These are phyloP conservation scores for Phoma sp. DNA, from an alignment of 2,329 filamentous ascomycete genomes.

Conservation along the genomic window DNA sequence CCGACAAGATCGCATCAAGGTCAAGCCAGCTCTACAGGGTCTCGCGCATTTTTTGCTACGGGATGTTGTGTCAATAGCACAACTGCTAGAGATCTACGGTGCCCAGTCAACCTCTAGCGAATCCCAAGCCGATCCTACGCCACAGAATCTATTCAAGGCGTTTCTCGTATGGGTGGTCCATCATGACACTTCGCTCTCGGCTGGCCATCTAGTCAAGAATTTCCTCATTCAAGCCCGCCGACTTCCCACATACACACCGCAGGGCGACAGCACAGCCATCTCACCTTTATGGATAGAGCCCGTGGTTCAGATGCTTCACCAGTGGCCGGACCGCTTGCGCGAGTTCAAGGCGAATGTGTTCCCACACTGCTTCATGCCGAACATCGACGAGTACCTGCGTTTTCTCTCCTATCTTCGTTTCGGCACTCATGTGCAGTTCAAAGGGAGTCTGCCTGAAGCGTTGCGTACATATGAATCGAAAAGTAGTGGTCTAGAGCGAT, in stretches of 20 bases:
- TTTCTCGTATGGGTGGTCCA: slow-evolving; percentile 48
- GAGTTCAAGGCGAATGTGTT: slow-evolving; percentile 56
- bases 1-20: slow-evolving; percentile 66
- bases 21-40: slow-evolving; percentile 72
- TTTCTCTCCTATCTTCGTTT: slow-evolving; percentile 51
- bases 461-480: slow-evolving; percentile 11
- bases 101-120: slow-evolving; percentile 12
- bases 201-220: slow-evolving; percentile 47
- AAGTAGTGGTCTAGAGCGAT: slow-evolving; percentile 19
- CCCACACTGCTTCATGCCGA: slow-evolving; percentile 54
- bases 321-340: slow-evolving; percentile 45
- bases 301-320: slow-evolving; percentile 39
- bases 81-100: slow-evolving; percentile 50
- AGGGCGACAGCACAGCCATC: neutral
- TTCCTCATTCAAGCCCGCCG: slow-evolving; percentile 39
- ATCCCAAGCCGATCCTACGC: slow-evolving; percentile 1
- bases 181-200: slow-evolving; percentile 49
- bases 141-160: slow-evolving; percentile 30
- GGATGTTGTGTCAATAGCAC: slow-evolving; percentile 54
- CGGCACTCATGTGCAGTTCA: slow-evolving; percentile 30
- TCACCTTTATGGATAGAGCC: slow-evolving; percentile 49
- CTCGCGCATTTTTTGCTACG: slow-evolving; percentile 71
- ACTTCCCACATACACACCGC: slow-evolving; percentile 17
- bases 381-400: slow-evolving; percentile 46
- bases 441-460: slow-evolving; percentile 22